Conservation (phyloP, 176 grass and related monocot species). For the Avena insularis region DNA sequence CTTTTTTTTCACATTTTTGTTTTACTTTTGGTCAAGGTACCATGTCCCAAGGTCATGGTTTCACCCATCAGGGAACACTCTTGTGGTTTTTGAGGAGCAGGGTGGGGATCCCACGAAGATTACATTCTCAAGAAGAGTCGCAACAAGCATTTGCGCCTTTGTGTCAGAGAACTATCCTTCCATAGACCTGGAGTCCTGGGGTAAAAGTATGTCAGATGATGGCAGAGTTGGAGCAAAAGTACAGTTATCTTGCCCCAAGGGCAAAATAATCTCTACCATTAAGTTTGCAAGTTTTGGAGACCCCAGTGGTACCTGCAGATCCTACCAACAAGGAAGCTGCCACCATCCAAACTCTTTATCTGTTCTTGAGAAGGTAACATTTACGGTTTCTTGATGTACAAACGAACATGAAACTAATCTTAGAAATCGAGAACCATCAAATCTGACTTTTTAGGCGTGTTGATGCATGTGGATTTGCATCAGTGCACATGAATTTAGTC, state of each 20-base stretch:
- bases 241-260: slow-evolving; percentile 68
- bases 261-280: slow-evolving; percentile 65
- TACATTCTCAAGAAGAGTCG: slow-evolving; percentile 69
- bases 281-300: slow-evolving; percentile 90
- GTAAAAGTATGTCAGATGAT: slow-evolving; percentile 35
- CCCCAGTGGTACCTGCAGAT: slow-evolving; percentile 74
- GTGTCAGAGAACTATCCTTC: slow-evolving; percentile 77
- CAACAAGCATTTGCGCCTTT: slow-evolving; percentile 59
- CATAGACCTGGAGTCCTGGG: slow-evolving; percentile 58
- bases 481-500: slow-evolving; percentile 55
- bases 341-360: slow-evolving; percentile 65
- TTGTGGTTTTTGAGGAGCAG: slow-evolving; percentile 89
- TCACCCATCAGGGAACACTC: slow-evolving; percentile 76
- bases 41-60: slow-evolving; percentile 96
- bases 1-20: slow-evolving; percentile 29
- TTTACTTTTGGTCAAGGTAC: slow-evolving; percentile 67
- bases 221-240: slow-evolving; percentile 38
- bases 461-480: slow-evolving; percentile 54
- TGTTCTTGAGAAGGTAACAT: slow-evolving; percentile 80
- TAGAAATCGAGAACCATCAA: slow-evolving; percentile 7
- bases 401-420: slow-evolving; percentile 27
- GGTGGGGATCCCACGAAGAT: slow-evolving; percentile 91
- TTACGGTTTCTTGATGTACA: slow-evolving; percentile 23
- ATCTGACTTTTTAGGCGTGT: slow-evolving; percentile 38
- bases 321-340: slow-evolving; percentile 73